Conservation (phyloP, 176 grass and related monocot species). For the Oryza longistaminata region DNA sequence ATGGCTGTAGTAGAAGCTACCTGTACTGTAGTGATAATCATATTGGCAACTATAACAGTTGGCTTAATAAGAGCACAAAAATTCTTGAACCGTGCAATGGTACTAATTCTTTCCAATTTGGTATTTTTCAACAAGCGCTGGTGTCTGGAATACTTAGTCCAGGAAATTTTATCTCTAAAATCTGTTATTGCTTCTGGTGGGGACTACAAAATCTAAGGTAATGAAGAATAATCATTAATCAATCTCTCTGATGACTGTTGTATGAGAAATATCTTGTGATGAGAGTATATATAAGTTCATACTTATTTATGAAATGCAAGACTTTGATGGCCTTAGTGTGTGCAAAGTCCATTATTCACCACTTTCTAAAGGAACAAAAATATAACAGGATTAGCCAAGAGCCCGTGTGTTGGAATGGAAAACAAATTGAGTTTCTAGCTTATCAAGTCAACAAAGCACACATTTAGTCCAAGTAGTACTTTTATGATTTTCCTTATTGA, state of each 20-base stretch:
- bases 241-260: neutral
- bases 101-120: slow-evolving; percentile 49
- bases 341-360: slow-evolving; percentile 1
- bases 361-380: neutral
- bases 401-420: too few relatives aligned
- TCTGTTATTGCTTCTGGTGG: slow-evolving; percentile 97
- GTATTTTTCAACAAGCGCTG: slow-evolving; percentile 63
- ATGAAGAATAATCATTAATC: neutral
- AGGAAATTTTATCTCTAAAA: slow-evolving; percentile 72
- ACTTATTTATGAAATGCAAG: neutral
- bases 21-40: slow-evolving; percentile 60
- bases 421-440: too few relatives aligned
- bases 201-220: slow-evolving; percentile 89
- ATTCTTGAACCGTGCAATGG: too few relatives aligned
- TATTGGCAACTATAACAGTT: slow-evolving; percentile 34
- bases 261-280: neutral
- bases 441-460: too few relatives aligned
- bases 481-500: too few relatives aligned
- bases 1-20: slow-evolving; percentile 39
- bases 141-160: slow-evolving; percentile 58
- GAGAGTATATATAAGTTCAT: too few relatives aligned
- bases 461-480: too few relatives aligned
- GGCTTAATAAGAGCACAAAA: slow-evolving; percentile 28
- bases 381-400: too few relatives aligned
- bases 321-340: neutral